Base-by-base conservation (phyloP, 2,329 filamentous ascomycete genomes). In the Alternaria angustiovoidea region DNA sequence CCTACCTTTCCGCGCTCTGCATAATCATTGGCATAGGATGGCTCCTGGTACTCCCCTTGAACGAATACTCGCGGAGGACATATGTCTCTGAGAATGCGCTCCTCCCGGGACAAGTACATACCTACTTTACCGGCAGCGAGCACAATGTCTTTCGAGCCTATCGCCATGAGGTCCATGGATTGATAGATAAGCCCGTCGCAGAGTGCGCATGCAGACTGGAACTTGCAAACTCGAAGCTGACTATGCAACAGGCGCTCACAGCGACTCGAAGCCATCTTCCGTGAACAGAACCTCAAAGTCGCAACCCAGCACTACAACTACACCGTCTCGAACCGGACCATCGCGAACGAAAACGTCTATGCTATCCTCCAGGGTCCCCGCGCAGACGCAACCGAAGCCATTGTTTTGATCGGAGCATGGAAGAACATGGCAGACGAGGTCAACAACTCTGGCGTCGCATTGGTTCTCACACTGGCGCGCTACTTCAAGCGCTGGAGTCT, bases 61-160 rank as follows among this genome's bases (percentile, higher is more conserved):
- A 98, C 79, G 87, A 94, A 67, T 97, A 98, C 82, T 97, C 93
- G 51, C 89, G 95, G 66, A 86, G 87, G 61, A 99, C 94, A 1
- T 99, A 99, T 79, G 95, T 99, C 59, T 98, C 94, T 43, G 95
- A 99, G 79, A 99, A 99, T 78, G 95, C 95, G 11, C 88, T 99
- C 34, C 84, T 99, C 14, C 95, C 95, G 0, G 95, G 94, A 2
- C 95, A 99, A 79, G 95, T 98, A 8, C 94, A 98, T 81, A 97
- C 95, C 1, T 99, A 99, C 80, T 99, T 99, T 76, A 90, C 92
- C 7, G 95, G 95, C 18, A 97, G 93, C 78, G 95, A 99, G 77
- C 94, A 98, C 82, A 91, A 97, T 78, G 88, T 98, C 66, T 94
- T 98, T 74, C 87, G 93, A 47, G 95, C 93, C 7, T 98, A 96